A percentile compares a stretch with the other conserved stretches of the same genome.
Evolutionary conservation across 2,329 filamentous ascomycete species (phyloP).

Genomic region (Parastagonospora nodorum): DNA sequence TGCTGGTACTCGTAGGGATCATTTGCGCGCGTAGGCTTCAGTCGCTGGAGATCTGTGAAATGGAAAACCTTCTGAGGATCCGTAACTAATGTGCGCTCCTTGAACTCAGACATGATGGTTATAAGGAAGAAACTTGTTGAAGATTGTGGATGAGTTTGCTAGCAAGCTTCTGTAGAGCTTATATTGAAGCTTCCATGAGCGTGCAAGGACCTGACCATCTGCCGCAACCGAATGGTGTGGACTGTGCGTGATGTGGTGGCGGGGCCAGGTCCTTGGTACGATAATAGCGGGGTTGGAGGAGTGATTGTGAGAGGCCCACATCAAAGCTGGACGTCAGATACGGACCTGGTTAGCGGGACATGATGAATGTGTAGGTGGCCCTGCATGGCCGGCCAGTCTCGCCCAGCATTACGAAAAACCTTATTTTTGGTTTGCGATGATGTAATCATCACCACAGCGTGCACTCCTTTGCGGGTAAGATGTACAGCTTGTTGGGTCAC

Average conservation of each 20-base stretch:
- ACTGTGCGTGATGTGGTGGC: slow-evolving; percentile 39
- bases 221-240: slow-evolving; percentile 39
- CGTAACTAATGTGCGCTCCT: slow-evolving; percentile 42
- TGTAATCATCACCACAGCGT: neutral
- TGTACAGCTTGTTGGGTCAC: neutral
- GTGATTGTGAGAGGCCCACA: slow-evolving; percentile 24
- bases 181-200: slow-evolving; percentile 32
- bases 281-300: slow-evolving; percentile 31
- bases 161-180: slow-evolving; percentile 23
- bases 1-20: slow-evolving; percentile 47
- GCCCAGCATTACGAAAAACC: neutral
- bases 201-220: slow-evolving; percentile 29
- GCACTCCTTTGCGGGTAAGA: neutral
- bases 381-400: neutral
- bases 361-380: slow-evolving; percentile 10
- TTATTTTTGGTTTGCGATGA: neutral
- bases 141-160: slow-evolving; percentile 8
- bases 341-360: slow-evolving; percentile 29
- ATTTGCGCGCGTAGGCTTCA: slow-evolving; percentile 45
- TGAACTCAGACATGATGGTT: slow-evolving; percentile 38
- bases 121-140: neutral
- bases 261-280: slow-evolving; percentile 28
- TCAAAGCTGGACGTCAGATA: slow-evolving; percentile 2
- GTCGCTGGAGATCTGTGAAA: slow-evolving; percentile 45
- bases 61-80: slow-evolving; percentile 47